These are phyloP conservation scores for Pyricularia sp. DNA, from an alignment of 2,329 filamentous ascomycete genomes.

Conservation along the genomic window DNA sequence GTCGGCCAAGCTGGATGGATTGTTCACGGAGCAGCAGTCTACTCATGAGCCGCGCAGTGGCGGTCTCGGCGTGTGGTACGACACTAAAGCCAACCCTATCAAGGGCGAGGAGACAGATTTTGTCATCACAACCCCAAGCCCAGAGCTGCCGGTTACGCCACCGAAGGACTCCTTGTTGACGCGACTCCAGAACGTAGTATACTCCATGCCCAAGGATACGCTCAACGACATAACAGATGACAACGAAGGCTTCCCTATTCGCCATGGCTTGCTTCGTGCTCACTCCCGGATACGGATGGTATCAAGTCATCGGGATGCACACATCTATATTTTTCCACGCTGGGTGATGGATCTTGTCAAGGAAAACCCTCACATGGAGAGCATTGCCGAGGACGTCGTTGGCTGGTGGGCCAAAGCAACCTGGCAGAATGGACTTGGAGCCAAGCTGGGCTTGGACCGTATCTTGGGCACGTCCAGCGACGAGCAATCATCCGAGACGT, in stretches of 20 bases:
- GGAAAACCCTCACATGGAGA: conserved; percentile 73
- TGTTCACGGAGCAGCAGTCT: background rate
- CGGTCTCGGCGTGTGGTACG: conserved; percentile 84
- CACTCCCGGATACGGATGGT: conserved; percentile 73
- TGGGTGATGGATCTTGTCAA: conserved; percentile 84
- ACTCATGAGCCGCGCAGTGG: conserved; percentile 44
- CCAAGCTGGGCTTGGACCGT: conserved; percentile 65
- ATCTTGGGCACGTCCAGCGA: conserved; percentile 36
- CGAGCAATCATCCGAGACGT: background rate
- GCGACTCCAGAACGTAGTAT: conserved; percentile 68
- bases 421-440: conserved; percentile 75
- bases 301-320: conserved; percentile 78
- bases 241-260: conserved; percentile 61
- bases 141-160: conserved; percentile 45
- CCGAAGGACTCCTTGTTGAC: conserved; percentile 56
- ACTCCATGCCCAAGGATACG: conserved; percentile 80
- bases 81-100: conserved; percentile 65
- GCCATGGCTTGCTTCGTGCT: conserved; percentile 65
- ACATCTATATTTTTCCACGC: conserved; percentile 87
- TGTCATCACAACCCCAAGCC: conserved; percentile 65
- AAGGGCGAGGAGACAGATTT: conserved; percentile 95
- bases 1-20: conserved; percentile 34
- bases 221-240: conserved; percentile 75
- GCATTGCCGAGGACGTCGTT: conserved; percentile 81
- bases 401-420: conserved; percentile 93